phyloP scores from a whole-genome alignment of 2,329 filamentous ascomycete species.

The Trichocomaceae sp. region DNA sequence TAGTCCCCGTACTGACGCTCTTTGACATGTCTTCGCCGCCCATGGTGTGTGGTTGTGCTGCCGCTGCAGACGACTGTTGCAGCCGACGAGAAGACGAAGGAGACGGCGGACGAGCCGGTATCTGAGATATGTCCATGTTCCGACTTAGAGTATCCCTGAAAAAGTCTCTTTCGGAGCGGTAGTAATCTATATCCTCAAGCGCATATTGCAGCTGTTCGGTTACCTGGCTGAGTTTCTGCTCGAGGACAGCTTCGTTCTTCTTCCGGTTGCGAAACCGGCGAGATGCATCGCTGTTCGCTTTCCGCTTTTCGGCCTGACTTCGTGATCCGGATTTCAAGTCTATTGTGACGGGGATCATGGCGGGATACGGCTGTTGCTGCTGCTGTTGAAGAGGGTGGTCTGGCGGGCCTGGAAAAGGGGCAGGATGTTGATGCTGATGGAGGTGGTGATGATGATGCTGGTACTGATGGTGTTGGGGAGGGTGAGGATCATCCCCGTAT shows the following conservation, averaged over 20 bases:
- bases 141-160: slow-evolving; percentile 31
- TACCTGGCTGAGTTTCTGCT: slow-evolving; percentile 31
- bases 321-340: slow-evolving; percentile 38
- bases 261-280: slow-evolving; percentile 38
- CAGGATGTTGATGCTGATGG: background rate
- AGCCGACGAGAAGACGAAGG: slow-evolving; percentile 19
- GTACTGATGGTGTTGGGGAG: too few species aligned
- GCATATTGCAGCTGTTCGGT: slow-evolving; percentile 30
- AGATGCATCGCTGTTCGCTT: slow-evolving; percentile 39
- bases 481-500: slow-evolving; percentile 16
- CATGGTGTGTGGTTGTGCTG: background rate
- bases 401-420: background rate
- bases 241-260: slow-evolving; percentile 34
- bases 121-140: slow-evolving; percentile 20
- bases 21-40: slow-evolving; percentile 7
- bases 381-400: background rate
- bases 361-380: slow-evolving; percentile 10
- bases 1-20: background rate
- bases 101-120: slow-evolving; percentile 27
- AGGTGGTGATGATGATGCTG: background rate
- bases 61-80: background rate
- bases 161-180: slow-evolving; percentile 35
- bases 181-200: slow-evolving; percentile 32
- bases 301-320: slow-evolving; percentile 37
- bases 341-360: slow-evolving; percentile 33